These are phyloP conservation scores for Penicillium sclerotigenum DNA, from an alignment of 2,329 filamentous ascomycete species.

Conservation along the genomic window DNA sequence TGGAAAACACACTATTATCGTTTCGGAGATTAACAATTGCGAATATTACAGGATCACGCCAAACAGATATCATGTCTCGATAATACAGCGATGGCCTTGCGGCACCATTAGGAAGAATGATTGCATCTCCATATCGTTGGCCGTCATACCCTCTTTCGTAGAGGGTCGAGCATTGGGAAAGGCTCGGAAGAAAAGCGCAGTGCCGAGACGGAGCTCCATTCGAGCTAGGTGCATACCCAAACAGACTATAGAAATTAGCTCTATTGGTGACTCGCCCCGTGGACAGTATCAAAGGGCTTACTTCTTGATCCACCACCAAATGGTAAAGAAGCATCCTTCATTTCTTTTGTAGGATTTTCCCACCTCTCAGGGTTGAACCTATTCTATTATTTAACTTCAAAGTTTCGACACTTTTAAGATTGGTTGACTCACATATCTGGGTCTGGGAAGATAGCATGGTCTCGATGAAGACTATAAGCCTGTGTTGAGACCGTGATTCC, in stretches of 20 bases:
- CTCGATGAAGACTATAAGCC: conserved; percentile 56
- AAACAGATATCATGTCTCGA: conserved; percentile 20
- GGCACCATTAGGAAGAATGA: conserved; percentile 47
- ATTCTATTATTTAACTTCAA: conserved; percentile 34
- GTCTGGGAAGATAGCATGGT: conserved; percentile 49
- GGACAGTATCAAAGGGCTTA: conserved; percentile 10
- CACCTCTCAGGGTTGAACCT: conserved; percentile 30
- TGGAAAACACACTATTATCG: neutral
- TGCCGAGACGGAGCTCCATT: conserved; percentile 54
- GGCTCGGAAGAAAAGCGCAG: conserved; percentile 51
- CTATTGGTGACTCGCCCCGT: neutral
- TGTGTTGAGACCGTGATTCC: conserved; percentile 53
- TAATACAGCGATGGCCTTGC: conserved; percentile 42
- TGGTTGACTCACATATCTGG: conserved; percentile 48
- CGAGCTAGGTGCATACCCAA: conserved; percentile 66
- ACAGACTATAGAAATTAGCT: conserved; percentile 47
- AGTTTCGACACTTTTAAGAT: neutral
- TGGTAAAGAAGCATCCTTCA: conserved; percentile 61
- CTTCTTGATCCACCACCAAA: conserved; percentile 66
- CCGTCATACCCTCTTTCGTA: conserved; percentile 23
- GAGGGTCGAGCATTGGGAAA: conserved; percentile 26
- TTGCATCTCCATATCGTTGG: conserved; percentile 44
- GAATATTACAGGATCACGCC: neutral
- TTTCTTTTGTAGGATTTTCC: conserved; percentile 30
- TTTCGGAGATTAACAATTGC: neutral